Evolutionary conservation across 2,329 filamentous ascomycete species (phyloP).

Genomic region (Dryadomyces quercus-mongolicae): DNA sequence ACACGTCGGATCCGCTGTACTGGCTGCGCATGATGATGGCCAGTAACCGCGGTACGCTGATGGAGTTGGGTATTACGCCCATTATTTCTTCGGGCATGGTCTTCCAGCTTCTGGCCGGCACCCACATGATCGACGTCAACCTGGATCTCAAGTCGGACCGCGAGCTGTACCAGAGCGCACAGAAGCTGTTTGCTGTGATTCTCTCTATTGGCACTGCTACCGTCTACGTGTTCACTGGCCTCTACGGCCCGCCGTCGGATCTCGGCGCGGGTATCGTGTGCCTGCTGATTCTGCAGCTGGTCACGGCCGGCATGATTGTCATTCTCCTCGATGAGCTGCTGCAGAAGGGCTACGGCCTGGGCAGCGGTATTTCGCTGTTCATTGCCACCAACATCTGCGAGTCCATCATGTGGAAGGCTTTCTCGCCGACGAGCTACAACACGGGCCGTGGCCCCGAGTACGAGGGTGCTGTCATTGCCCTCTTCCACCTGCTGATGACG

Average conservation of each 20-base stretch:
- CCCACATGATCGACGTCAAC: constrained; percentile 99
- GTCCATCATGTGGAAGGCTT: constrained; percentile 99
- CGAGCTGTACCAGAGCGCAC: constrained; percentile 98
- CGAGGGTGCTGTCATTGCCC: constrained; percentile 93
- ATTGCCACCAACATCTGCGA: constrained; percentile 99
- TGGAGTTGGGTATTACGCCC: constrained; percentile 94
- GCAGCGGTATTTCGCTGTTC: constrained; percentile 97
- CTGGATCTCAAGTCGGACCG: constrained; percentile 99
- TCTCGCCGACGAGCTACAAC: constrained; percentile 98
- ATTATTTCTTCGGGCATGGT: constrained; percentile 99
- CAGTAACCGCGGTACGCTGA: constrained; percentile 91
- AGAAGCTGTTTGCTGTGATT: constrained; percentile 98
- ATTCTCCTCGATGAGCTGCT: constrained; percentile 98
- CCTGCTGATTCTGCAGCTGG: constrained; percentile 93
- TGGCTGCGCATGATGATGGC: constrained; percentile 99
- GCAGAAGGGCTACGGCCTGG: constrained; percentile 98
- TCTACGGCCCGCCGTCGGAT: constrained; percentile 93
- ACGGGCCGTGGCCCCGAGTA: constrained; percentile 98
- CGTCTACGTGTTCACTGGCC: constrained; percentile 95
- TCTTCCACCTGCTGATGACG: constrained; percentile 95
- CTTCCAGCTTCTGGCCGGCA: constrained; percentile 98
- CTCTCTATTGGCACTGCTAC: constrained; percentile 95
- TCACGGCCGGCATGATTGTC: constrained; percentile 95
- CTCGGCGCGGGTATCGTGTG: constrained; percentile 97
- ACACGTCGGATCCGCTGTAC: constrained; percentile 96